phyloP scores from a whole-genome alignment of 1,139 yeast species.

The Candida albicans region DNA sequence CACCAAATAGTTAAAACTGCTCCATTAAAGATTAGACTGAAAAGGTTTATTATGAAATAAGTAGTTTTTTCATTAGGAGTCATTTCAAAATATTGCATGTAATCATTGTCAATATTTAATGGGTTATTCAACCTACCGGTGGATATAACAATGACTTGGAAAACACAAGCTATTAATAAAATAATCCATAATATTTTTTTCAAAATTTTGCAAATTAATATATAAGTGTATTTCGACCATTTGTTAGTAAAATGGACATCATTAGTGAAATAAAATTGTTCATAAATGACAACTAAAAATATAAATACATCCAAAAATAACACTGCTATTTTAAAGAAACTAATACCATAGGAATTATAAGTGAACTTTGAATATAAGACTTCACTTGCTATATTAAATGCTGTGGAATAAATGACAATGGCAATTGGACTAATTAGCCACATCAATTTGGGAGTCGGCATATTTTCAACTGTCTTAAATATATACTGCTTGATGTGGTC shows the following conservation, averaged over 20 bases:
- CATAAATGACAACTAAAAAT: constrained; percentile 8
- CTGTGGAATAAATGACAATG: constrained; percentile 11
- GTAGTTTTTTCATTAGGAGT: constrained; percentile 8
- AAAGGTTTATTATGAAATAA: constrained; percentile 11
- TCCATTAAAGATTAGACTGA: constrained; percentile 16
- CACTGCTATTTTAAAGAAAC: constrained; percentile 3
- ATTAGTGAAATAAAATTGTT: not conserved
- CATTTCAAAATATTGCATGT: constrained; percentile 4
- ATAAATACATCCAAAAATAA: constrained; percentile 7
- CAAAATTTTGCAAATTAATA: constrained; percentile 8
- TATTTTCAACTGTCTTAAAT: not conserved
- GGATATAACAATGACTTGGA: constrained; percentile 14
- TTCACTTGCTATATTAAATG: constrained; percentile 10
- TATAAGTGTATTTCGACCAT: not conserved
- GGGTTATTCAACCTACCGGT: constrained; percentile 17
- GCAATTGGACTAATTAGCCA: constrained; percentile 11
- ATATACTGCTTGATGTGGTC: too few relatives aligned
- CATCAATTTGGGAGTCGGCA: constrained; percentile 5
- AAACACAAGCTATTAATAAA: constrained; percentile 12
- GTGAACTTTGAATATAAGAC: constrained; percentile 11
- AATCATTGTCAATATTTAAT: constrained; percentile 4
- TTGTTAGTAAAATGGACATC: too few relatives aligned
- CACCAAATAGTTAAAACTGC: constrained; percentile 17
- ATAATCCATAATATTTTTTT: constrained; percentile 13
- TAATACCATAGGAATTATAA: constrained; percentile 2